Base-by-base conservation (phyloP, 2,329 filamentous ascomycete species). In the Alternaria rosae region DNA sequence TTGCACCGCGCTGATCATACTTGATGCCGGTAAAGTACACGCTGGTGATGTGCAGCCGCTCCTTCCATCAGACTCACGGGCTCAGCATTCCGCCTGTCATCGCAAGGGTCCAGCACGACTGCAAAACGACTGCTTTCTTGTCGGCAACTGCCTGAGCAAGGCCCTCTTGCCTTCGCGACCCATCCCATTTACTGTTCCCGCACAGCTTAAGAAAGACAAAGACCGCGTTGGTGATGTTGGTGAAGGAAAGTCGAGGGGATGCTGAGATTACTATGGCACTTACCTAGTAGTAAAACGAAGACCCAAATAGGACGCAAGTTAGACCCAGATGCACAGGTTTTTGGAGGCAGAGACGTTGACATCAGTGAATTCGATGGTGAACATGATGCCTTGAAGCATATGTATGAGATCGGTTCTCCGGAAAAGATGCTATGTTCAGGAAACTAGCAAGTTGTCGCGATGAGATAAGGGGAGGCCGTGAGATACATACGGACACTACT, bases 301-400 rank as follows among this genome's bases (percentile, higher is more conserved):
- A 11, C 6, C 2, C 35, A 38, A n/a, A 38, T 1, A 38, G 35
- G 35, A 38, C n/a, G 35, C 10, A 17, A 38, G 5, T 10, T 3
- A 5, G 5, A 11, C 4, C 5, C 6, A 3, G 9, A 38, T 38
- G 35, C 10, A 17, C n/a, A 17, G 35, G 15, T 10, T 17, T 17
- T 11, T 6, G 0, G 9, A 3, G 2, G n/a, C 6, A 38, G 3
- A 11, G 9, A 5, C 2, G 1, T 5, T n/a, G 32, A 35, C 15
- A 35, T 35, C 32, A n/a, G 35, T 38, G 17, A n/a, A 11, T 5
- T 38, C 35, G 35, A 38, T 38, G 35, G n/a, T 38, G 35, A 6
- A 38, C n/a, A 38, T 17, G 35, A 17, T 2, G 35, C n/a, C n/a
- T 6, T 17, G 3, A 38, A 17, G 35, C 35, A 3, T 17, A 38